phyloP scores from a whole-genome alignment of 2,329 filamentous ascomycete genomes.

The Epichloe typhina region DNA sequence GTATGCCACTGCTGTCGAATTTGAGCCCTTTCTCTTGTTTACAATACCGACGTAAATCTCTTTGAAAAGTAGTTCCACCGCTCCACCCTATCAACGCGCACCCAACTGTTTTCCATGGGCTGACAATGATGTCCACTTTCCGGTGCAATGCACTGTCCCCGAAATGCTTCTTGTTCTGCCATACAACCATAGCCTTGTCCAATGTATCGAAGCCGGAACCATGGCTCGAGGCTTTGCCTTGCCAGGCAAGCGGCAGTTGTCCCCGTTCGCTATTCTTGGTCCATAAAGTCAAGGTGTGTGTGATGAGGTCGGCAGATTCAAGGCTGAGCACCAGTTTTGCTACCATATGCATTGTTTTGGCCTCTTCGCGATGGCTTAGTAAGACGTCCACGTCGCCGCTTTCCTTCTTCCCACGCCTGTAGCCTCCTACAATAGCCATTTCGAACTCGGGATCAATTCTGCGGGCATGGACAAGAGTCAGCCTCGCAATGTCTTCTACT shows the following conservation, averaged over 20 bases:
- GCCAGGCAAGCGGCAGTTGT: slow-evolving; percentile 46
- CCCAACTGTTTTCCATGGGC: slow-evolving; percentile 77
- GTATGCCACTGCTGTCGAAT: slow-evolving; percentile 82
- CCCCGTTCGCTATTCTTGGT: slow-evolving; percentile 58
- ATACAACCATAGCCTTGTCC: slow-evolving; percentile 86
- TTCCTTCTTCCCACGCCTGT: slow-evolving; percentile 60
- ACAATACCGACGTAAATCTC: slow-evolving; percentile 71
- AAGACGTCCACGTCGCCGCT: slow-evolving; percentile 80
- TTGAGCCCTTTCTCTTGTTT: slow-evolving; percentile 61
- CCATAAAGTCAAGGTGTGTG: slow-evolving; percentile 64
- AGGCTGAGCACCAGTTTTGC: slow-evolving; percentile 56
- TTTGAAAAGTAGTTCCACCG: slow-evolving; percentile 77
- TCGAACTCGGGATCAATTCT: slow-evolving; percentile 41
- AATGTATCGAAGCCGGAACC: slow-evolving; percentile 69
- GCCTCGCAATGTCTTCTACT: slow-evolving; percentile 53
- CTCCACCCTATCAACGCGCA: slow-evolving; percentile 84
- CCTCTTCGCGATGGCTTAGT: slow-evolving; percentile 62
- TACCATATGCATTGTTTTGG: slow-evolving; percentile 56
- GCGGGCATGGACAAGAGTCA: slow-evolving; percentile 55
- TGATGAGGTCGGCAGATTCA: slow-evolving; percentile 58
- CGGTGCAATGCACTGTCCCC: slow-evolving; percentile 43
- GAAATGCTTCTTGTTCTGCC: slow-evolving; percentile 40
- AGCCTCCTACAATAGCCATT: slow-evolving; percentile 61
- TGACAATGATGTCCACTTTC: slow-evolving; percentile 83
- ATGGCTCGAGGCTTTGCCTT: slow-evolving; percentile 21